phyloP scores from a whole-genome alignment of 441 rosid genomes.

The Croton setiger region DNA sequence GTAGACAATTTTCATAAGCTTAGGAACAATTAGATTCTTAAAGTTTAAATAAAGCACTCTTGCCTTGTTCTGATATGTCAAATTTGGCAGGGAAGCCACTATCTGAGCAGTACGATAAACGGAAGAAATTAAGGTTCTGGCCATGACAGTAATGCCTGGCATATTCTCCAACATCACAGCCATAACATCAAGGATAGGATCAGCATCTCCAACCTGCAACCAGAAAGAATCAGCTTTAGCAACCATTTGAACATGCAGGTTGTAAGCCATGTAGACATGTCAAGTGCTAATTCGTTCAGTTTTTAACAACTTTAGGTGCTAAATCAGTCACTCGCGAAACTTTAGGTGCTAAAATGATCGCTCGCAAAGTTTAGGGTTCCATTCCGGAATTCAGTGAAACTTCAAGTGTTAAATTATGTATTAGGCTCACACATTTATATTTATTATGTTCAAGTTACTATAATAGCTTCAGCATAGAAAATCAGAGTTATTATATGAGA shows the following conservation, averaged over 20 bases:
- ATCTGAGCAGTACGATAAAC: slow-evolving; percentile 83
- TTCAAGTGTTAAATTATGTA: too few relatives aligned
- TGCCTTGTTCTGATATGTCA: slow-evolving; percentile 80
- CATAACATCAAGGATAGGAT: slow-evolving; percentile 84
- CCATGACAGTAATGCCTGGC: slow-evolving; percentile 65
- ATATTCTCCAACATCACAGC: slow-evolving; percentile 86
- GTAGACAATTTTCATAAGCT: background rate
- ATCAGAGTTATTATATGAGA: background rate
- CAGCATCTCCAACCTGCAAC: slow-evolving; percentile 88
- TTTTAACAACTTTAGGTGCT: too few relatives aligned
- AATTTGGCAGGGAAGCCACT: slow-evolving; percentile 66
- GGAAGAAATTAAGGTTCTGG: slow-evolving; percentile 64
- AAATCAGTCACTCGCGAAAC: too few relatives aligned
- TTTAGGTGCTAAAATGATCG: too few relatives aligned
- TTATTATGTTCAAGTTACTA: background rate
- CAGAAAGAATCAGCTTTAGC: slow-evolving; percentile 23
- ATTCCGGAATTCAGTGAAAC: too few relatives aligned
- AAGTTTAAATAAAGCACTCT: slow-evolving; percentile 17
- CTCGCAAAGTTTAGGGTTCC: too few relatives aligned
- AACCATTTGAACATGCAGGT: too few relatives aligned
- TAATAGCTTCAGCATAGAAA: background rate
- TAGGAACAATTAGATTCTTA: background rate
- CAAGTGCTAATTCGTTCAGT: too few relatives aligned
- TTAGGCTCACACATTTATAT: too few relatives aligned
- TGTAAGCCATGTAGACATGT: too few relatives aligned